Evolutionary conservation across 257 asterid species (phyloP).

Genomic region (Solanum lycopersicoides): DNA sequence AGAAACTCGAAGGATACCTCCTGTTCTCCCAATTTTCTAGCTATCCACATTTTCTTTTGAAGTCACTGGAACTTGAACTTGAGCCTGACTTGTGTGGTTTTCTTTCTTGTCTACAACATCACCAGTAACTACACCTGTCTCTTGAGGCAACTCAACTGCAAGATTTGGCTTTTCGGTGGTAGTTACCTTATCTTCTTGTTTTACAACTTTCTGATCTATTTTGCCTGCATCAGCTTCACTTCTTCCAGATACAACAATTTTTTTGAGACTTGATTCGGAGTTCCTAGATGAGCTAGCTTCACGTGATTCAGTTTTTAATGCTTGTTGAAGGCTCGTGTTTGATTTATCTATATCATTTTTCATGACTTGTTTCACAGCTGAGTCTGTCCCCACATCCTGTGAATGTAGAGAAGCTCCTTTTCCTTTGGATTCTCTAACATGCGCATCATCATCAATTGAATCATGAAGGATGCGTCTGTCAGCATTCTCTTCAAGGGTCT

Average conservation of each 20-base stretch:
- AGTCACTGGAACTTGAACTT: neutral
- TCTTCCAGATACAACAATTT: neutral
- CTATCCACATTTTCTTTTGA: neutral
- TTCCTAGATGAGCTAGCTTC: neutral
- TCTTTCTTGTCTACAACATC: slow-evolving; percentile 15
- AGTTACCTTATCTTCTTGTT: neutral
- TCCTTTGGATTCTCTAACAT: neutral
- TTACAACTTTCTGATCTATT: neutral
- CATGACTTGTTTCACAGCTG: neutral
- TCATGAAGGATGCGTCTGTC: neutral
- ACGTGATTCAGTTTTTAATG: neutral
- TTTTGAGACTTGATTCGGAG: neutral
- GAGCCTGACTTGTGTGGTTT: slow-evolving; percentile 1
- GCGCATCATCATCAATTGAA: neutral
- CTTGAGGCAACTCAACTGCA: slow-evolving; percentile 1
- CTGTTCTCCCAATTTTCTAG: neutral
- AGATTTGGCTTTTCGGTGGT: slow-evolving; percentile 1
- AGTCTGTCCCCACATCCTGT: neutral
- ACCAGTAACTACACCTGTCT: neutral
- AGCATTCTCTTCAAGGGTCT: neutral
- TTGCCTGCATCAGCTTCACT: neutral
- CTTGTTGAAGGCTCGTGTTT: neutral
- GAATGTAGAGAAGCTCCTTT: neutral
- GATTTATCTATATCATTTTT: neutral
- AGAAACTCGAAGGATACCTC: neutral